A percentile compares a stretch with the other conserved stretches of the same genome.
Conservation (phyloP, 192 early-diverging fungal species). For the Oehlia diaphana region DNA sequence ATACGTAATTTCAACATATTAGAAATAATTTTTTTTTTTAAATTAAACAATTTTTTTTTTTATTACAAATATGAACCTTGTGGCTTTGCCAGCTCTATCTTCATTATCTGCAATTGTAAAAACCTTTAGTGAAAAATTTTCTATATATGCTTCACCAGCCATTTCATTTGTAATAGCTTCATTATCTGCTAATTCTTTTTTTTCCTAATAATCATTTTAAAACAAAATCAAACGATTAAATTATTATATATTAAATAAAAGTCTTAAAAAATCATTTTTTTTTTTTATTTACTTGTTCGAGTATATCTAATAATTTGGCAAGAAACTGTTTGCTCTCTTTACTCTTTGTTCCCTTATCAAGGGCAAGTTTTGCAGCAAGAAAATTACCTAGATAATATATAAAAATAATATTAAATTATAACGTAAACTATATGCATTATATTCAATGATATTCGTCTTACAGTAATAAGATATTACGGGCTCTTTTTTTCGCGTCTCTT, state of each 20-base stretch:
- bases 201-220: conserved; percentile 55
- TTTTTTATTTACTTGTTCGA: conserved; percentile 69
- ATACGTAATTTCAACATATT: neutral
- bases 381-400: conserved; percentile 56
- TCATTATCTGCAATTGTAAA: conserved; percentile 92
- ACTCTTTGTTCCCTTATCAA: conserved; percentile 56
- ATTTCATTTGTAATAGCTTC: conserved; percentile 76
- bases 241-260: neutral
- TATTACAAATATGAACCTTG: conserved; percentile 61
- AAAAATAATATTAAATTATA: neutral
- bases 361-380: conserved; percentile 83
- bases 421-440: neutral
- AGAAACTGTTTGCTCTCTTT: conserved; percentile 65
- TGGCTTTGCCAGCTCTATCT: conserved; percentile 76
- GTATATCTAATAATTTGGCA: conserved; percentile 63
- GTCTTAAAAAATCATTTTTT: too few species aligned
- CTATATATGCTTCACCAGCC: conserved; percentile 77
- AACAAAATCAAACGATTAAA: too few species aligned
- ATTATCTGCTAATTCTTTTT: conserved; percentile 58
- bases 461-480: conserved; percentile 94
- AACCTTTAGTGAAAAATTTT: conserved; percentile 87
- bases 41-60: neutral
- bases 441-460: conserved; percentile 39
- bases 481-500: conserved; percentile 77
- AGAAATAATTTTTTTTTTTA: neutral